Percentiles rank a stretch among this genome's conserved stretches.
Evolutionary conservation across 768 basidiomycete genomes (phyloP).

Genomic region (Boletus sp.): DNA sequence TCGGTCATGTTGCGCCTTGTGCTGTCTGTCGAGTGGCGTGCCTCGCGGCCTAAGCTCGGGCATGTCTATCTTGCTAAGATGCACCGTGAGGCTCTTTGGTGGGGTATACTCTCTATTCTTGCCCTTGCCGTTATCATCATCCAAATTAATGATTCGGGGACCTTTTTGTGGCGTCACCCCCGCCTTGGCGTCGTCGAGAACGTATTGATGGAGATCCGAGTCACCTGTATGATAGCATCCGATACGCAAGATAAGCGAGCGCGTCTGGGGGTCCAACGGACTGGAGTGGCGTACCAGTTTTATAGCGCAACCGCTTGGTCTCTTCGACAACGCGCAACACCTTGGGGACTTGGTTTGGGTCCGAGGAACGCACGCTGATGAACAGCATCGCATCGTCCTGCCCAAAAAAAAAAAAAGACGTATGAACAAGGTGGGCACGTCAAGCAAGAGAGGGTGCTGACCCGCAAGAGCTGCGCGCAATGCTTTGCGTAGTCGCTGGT

Average conservation of each 20-base stretch:
- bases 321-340: conserved; percentile 79
- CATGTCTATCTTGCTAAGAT: conserved; percentile 85
- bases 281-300: conserved; percentile 49
- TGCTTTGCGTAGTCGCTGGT: conserved; percentile 68
- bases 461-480: conserved; percentile 61
- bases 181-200: conserved; percentile 57
- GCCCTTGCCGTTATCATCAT: conserved; percentile 43
- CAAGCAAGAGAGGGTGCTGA: conserved; percentile 24
- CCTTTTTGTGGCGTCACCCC: conserved; percentile 40
- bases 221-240: conserved; percentile 40
- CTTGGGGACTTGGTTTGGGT: conserved; percentile 64
- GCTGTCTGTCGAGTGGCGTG: not conserved
- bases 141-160: conserved; percentile 63
- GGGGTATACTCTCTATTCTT: conserved; percentile 56
- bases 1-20: not conserved
- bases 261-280: not conserved
- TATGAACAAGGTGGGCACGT: not conserved
- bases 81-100: conserved; percentile 63
- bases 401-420: not conserved
- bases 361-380: conserved; percentile 65
- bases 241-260: conserved; percentile 27
- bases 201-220: conserved; percentile 71
- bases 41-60: conserved; percentile 56
- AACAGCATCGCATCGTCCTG: conserved; percentile 83
- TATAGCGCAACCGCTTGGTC: conserved; percentile 72